These are phyloP conservation scores for Cercis canadensis DNA, from an alignment of 306 rosid species.

Conservation along the genomic window DNA sequence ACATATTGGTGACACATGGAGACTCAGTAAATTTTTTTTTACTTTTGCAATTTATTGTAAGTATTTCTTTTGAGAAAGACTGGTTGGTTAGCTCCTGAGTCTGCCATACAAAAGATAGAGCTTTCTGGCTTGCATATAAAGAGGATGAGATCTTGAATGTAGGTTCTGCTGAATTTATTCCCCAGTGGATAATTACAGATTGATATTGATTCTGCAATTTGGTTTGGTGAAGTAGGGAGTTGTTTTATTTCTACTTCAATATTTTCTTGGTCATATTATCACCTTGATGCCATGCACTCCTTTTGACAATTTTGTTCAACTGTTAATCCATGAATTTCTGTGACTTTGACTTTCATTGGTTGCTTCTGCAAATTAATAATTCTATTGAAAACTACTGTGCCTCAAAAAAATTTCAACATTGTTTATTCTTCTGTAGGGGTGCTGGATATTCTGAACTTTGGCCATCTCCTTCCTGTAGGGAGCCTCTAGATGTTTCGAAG, in stretches of 20 bases:
- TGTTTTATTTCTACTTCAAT: slow-evolving; percentile 19
- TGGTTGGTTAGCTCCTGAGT: background rate
- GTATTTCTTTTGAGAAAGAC: slow-evolving; percentile 9
- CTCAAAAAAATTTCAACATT: background rate
- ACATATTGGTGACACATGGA: slow-evolving; percentile 17
- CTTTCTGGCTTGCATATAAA: slow-evolving; percentile 11
- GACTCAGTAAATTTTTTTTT: slow-evolving; percentile 1
- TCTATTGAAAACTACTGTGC: slow-evolving; percentile 6
- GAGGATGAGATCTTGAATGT: slow-evolving; percentile 25
- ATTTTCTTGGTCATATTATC: slow-evolving; percentile 28
- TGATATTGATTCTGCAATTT: slow-evolving; percentile 17
- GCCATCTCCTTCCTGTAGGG: slow-evolving; percentile 87
- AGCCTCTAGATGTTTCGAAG: slow-evolving; percentile 93
- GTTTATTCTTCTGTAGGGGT: slow-evolving; percentile 64
- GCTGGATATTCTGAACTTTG: slow-evolving; percentile 90
- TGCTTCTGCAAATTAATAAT: slow-evolving; percentile 23
- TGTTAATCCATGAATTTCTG: background rate
- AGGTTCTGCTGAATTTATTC: slow-evolving; percentile 4
- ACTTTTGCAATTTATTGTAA: background rate
- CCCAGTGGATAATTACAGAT: slow-evolving; percentile 13
- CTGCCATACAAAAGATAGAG: slow-evolving; percentile 1
- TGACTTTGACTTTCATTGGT: background rate
- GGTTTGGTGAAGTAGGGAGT: slow-evolving; percentile 20
- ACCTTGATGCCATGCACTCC: slow-evolving; percentile 23
- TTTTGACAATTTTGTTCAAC: background rate